Evolutionary conservation across 192 early-diverging fungal genomes (phyloP).

Genomic region (Rhizoclosmatium globosum): DNA sequence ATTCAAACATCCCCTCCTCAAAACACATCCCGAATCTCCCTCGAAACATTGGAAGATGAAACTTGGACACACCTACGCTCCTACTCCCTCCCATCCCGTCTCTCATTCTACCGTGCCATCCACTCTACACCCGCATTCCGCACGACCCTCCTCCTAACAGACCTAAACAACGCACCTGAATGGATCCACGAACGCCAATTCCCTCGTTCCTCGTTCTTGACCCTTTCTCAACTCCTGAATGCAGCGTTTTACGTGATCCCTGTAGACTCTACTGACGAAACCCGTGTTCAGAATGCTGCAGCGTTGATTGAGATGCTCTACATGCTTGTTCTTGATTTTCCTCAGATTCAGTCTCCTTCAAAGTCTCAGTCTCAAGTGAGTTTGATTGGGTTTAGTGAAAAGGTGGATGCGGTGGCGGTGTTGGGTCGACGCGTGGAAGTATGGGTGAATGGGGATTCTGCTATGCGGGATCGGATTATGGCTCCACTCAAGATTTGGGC

Average conservation of each 20-base stretch:
- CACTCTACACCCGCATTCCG: background rate
- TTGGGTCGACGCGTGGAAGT: background rate
- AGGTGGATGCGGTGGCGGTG: background rate
- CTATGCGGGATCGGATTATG: background rate
- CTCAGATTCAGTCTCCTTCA: too few relatives aligned
- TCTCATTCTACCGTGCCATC: background rate
- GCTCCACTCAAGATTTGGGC: conserved; percentile 5
- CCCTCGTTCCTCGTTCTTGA: too few relatives aligned
- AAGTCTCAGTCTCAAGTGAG: background rate
- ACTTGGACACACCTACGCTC: background rate
- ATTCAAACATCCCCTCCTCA: background rate
- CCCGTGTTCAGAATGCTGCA: background rate
- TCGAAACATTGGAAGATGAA: background rate
- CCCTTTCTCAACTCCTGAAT: background rate
- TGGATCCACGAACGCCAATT: background rate
- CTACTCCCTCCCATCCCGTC: background rate
- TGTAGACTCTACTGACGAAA: background rate
- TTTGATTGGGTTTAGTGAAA: background rate
- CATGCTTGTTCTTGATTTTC: background rate
- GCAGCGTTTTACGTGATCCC: background rate
- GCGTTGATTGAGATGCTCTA: background rate
- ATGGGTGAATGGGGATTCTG: background rate
- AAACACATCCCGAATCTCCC: background rate
- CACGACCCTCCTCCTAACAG: background rate
- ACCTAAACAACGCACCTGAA: background rate